These are phyloP conservation scores for Apophysomyces elegans DNA, from an alignment of 371 early-diverging fungal genomes.

Conservation along the genomic window DNA sequence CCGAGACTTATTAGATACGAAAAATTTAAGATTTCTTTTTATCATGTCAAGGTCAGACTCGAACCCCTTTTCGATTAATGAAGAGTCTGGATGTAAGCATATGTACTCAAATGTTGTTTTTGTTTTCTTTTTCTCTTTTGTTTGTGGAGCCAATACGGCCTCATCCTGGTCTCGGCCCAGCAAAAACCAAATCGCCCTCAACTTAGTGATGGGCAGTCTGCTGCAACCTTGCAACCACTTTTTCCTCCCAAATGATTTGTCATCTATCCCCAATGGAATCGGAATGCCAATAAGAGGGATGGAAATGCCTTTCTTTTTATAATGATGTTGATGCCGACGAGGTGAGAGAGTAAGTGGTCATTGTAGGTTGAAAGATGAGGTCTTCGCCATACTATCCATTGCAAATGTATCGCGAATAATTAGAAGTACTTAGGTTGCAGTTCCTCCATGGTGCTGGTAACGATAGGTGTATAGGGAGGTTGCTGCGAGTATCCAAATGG, in stretches of 20 bases:
- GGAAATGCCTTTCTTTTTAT: not conserved
- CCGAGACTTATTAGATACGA: too few relatives aligned
- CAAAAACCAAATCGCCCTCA: not conserved
- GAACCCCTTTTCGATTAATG: not conserved
- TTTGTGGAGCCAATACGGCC: not conserved
- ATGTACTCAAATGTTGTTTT: too few relatives aligned
- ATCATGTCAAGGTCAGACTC: too few relatives aligned
- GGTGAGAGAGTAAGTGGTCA: slow-evolving; percentile 8
- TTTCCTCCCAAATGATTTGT: slow-evolving; percentile 5
- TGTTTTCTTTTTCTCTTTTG: too few relatives aligned
- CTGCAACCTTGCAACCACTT: not conserved
- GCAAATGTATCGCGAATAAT: not conserved
- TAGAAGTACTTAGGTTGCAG: slow-evolving; percentile 4
- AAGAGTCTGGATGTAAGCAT: too few relatives aligned
- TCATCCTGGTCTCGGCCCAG: not conserved
- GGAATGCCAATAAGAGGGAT: not conserved
- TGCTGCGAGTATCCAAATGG: slow-evolving; percentile 1
- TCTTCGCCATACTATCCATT: slow-evolving; percentile 8
- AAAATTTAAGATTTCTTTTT: too few relatives aligned
- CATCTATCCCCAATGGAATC: not conserved
- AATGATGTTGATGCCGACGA: slow-evolving; percentile 9
- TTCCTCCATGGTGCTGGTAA: slow-evolving; percentile 3
- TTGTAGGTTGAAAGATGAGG: slow-evolving; percentile 1
- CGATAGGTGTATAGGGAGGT: slow-evolving; percentile 1
- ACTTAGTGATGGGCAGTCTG: not conserved